Evolutionary conservation across 176 grass and related monocot species (phyloP).

Genomic region (Pontederia paniculata): DNA sequence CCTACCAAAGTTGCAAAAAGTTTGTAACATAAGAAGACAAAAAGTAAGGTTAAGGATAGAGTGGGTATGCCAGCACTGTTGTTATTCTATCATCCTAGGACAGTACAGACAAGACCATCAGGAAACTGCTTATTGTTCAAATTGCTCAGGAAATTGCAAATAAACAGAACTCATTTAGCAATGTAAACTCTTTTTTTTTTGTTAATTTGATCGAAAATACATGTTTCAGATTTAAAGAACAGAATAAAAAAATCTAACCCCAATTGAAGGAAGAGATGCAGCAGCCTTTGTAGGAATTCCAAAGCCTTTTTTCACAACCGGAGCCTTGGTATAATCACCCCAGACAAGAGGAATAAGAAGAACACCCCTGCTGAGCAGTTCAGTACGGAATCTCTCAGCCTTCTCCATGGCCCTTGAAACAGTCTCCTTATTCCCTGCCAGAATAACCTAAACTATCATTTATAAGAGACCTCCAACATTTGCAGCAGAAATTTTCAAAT

Average conservation of each 20-base stretch:
- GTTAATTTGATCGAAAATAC: neutral
- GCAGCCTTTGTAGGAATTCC: constrained; percentile 17
- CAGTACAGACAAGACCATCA: too few relatives aligned
- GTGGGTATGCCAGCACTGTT: too few relatives aligned
- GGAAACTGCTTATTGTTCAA: too few relatives aligned
- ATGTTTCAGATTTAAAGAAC: constrained; percentile 21
- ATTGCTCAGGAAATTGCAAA: too few relatives aligned
- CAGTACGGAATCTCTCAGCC: constrained; percentile 73
- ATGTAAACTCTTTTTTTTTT: too few relatives aligned
- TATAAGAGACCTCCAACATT: constrained; percentile 24
- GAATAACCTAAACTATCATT: constrained; percentile 74
- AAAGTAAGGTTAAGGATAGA: neutral
- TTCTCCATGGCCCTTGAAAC: constrained; percentile 63
- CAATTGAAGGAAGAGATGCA: constrained; percentile 48
- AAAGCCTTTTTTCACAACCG: constrained; percentile 49
- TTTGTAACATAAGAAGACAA: neutral
- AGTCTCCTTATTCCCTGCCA: constrained; percentile 74
- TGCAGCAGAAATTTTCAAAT: neutral
- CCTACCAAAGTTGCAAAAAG: constrained; percentile 37
- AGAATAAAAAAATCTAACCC: constrained; percentile 33
- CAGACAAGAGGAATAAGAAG: constrained; percentile 90
- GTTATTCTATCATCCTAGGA: too few relatives aligned
- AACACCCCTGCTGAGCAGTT: constrained; percentile 68
- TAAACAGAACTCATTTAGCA: too few relatives aligned
- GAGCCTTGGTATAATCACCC: constrained; percentile 54